Conservation (phyloP, 2,329 filamentous ascomycete genomes). For the Emmonsiellopsis sp. region DNA sequence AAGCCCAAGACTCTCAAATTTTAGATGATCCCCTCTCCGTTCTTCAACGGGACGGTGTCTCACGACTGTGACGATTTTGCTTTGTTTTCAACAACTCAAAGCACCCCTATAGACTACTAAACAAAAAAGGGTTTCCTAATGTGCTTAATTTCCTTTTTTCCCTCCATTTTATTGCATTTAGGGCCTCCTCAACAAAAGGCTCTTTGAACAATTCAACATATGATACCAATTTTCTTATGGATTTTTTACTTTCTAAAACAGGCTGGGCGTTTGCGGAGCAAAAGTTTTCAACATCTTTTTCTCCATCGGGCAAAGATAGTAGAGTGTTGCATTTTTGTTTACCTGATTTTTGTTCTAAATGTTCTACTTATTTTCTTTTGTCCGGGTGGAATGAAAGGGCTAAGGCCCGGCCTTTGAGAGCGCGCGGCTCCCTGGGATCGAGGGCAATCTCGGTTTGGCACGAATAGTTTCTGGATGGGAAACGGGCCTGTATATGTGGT, state of each 20-base stretch:
- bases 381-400: neutral
- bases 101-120: slow-evolving; percentile 22
- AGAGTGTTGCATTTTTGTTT: neutral
- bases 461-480: neutral
- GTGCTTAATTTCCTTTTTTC: slow-evolving; percentile 4
- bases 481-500: neutral
- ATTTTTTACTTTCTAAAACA: slow-evolving; percentile 16
- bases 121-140: slow-evolving; percentile 18
- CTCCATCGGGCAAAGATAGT: slow-evolving; percentile 9
- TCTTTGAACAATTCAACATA: slow-evolving; percentile 38
- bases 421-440: neutral
- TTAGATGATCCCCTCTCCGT: slow-evolving; percentile 44
- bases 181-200: slow-evolving; percentile 19
- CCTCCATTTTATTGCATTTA: slow-evolving; percentile 26
- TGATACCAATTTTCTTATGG: slow-evolving; percentile 35
- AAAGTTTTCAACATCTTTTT: slow-evolving; percentile 32
- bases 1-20: slow-evolving; percentile 90
- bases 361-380: neutral
- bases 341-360: neutral
- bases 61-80: slow-evolving; percentile 37
- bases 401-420: neutral
- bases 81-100: slow-evolving; percentile 45
- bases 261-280: slow-evolving; percentile 33
- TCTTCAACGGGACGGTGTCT: slow-evolving; percentile 15
- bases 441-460: neutral